Base-by-base conservation (phyloP, 179 eudicot genomes). In the Beta corolliflora region DNA sequence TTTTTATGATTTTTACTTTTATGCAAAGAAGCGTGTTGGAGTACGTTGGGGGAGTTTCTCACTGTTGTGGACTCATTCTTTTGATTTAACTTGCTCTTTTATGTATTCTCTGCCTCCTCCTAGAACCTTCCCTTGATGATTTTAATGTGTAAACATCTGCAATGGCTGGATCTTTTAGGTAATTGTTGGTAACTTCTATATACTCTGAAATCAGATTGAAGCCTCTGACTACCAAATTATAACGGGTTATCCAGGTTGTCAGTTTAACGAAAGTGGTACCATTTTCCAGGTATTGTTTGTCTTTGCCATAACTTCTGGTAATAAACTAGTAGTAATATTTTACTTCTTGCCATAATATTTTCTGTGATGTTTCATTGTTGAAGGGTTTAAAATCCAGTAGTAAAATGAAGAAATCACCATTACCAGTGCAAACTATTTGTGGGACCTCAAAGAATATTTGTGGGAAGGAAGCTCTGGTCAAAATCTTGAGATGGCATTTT, bases 401-500 rank as follows among this genome's bases (percentile, higher is more conserved):
- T 64, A 82, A 55, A 66, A 95, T 95, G 98, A 92, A 90, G 84
- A 95, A 93, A 83, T 86, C 95, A 58, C 83, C 90, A 58, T 85
- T 95, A 85, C 94, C 95, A 15, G 75, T 89, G 79, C 83, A 90
- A 85, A 88, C 81, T 81, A 78, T 90, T 9, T 80, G 87, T 44
- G 91, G 86, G 56, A 78, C 80, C 45, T 89, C 82, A 74, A 92
- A 90, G 88, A 79, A 87, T 68, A 81, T 74, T 48, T 75, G 78
- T 77, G 89, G 88, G 55, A 94, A 90, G 91, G 99, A 95, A 71
- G 91, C 88, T 70, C 79, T 95, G 54, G 92, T 91, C 79, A 93
- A 95, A 87, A 91, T 95, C 76, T 82, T 95, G 85, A 89, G 98
- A 86, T 94, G 98, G 98, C 98, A 95, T 90, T 95, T 95, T 31